These are phyloP conservation scores for Adenanthera pavonina DNA, from an alignment of 306 rosid species.

Conservation along the genomic window DNA sequence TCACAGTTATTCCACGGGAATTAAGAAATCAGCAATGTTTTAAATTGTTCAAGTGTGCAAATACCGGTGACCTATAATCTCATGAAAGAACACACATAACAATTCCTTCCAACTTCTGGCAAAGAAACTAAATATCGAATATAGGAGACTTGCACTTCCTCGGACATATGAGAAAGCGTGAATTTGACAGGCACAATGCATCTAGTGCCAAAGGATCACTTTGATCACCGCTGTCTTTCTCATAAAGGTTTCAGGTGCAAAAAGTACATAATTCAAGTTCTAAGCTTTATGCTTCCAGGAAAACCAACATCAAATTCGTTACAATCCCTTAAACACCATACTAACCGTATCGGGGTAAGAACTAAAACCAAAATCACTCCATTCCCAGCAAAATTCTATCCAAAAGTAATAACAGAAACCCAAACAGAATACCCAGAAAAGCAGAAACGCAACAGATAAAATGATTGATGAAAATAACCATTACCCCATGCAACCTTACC, in stretches of 20 bases:
- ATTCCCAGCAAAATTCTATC: neutral
- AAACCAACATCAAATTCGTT: conserved; percentile 7
- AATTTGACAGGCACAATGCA: neutral
- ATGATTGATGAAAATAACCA: neutral
- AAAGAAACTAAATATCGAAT: neutral
- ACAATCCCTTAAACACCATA: conserved; percentile 11
- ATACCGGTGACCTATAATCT: neutral
- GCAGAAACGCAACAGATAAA: neutral
- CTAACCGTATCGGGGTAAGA: neutral
- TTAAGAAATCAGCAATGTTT: neutral
- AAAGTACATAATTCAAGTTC: neutral
- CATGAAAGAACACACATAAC: neutral
- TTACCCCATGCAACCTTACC: neutral
- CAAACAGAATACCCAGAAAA: neutral
- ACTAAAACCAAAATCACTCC: neutral
- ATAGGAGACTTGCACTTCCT: neutral
- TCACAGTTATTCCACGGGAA: neutral
- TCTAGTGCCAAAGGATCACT: conserved; percentile 9
- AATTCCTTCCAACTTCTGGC: neutral
- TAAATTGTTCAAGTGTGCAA: neutral
- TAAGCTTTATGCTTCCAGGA: neutral
- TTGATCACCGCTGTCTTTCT: neutral
- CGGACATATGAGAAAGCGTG: neutral
- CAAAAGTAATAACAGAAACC: conserved; percentile 13
- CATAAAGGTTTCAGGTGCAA: neutral